A percentile compares a stretch with the other conserved stretches of the same genome.
phyloP scores from a whole-genome alignment of 371 early-diverging fungal genomes.

The Mortierella sp. region DNA sequence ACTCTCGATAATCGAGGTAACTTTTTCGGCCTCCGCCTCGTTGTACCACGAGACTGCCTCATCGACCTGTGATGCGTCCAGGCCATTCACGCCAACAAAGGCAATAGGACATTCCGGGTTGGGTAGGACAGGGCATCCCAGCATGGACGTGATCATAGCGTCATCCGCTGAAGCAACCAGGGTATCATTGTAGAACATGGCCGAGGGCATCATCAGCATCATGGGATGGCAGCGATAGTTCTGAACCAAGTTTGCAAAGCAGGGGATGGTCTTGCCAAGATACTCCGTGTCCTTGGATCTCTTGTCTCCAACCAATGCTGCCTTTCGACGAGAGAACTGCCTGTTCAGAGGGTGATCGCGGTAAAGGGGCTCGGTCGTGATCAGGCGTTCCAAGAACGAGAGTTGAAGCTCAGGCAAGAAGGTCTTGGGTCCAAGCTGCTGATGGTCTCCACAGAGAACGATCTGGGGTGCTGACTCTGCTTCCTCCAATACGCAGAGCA shows the following conservation, averaged over 20 bases:
- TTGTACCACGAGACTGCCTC: slow-evolving; percentile 64
- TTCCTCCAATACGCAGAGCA: slow-evolving; percentile 57
- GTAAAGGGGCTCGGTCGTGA: slow-evolving; percentile 42
- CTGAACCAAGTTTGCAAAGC: slow-evolving; percentile 62
- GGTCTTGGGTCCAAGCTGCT: slow-evolving; percentile 54
- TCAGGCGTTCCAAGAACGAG: slow-evolving; percentile 48
- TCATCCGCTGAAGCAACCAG: slow-evolving; percentile 57
- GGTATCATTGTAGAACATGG: slow-evolving; percentile 61
- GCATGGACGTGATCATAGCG: slow-evolving; percentile 46
- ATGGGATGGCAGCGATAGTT: slow-evolving; percentile 58
- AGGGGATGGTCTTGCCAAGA: slow-evolving; percentile 46
- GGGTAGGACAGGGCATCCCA: slow-evolving; percentile 51
- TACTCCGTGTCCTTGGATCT: slow-evolving; percentile 29
- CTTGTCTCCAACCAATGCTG: not conserved
- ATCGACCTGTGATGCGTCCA: slow-evolving; percentile 50
- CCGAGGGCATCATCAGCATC: slow-evolving; percentile 63
- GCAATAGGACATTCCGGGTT: slow-evolving; percentile 62
- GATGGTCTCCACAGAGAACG: slow-evolving; percentile 54
- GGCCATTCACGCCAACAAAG: slow-evolving; percentile 61
- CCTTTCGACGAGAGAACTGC: slow-evolving; percentile 34
- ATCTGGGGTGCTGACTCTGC: slow-evolving; percentile 39
- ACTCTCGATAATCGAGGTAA: slow-evolving; percentile 34
- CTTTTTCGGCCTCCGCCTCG: slow-evolving; percentile 53
- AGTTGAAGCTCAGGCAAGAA: slow-evolving; percentile 53
- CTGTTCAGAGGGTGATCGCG: slow-evolving; percentile 53